These are phyloP conservation scores for Entomortierella lignicola DNA, from an alignment of 192 early-diverging fungal genomes.

Conservation along the genomic window DNA sequence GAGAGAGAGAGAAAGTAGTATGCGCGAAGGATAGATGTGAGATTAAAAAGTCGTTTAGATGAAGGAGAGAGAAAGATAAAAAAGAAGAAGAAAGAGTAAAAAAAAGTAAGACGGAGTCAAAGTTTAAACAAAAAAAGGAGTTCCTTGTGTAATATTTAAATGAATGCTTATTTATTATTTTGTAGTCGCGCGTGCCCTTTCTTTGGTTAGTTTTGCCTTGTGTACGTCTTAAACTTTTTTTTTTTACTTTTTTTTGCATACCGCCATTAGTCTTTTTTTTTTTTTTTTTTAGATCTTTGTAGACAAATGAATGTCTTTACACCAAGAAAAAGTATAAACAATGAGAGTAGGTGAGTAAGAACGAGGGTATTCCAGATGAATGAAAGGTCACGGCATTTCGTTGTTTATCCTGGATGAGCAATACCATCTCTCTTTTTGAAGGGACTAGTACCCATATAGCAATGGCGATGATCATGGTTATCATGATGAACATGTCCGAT, in stretches of 20 bases:
- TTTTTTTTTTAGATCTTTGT: not conserved
- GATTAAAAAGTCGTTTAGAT: too few species aligned
- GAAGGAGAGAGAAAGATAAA: not conserved
- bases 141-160: not conserved
- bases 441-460: too few species aligned
- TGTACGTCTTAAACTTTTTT: constrained; percentile 9
- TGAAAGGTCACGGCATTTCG: too few species aligned
- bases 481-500: constrained; percentile 6
- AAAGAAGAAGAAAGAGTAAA: constrained; percentile 10
- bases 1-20: not conserved
- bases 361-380: too few species aligned
- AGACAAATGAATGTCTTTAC: not conserved
- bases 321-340: not conserved
- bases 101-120: not conserved
- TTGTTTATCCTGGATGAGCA: too few species aligned
- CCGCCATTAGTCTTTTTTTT: not conserved
- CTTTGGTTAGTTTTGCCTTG: not conserved
- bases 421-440: too few species aligned
- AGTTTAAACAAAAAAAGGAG: not conserved
- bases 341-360: too few species aligned
- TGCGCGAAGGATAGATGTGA: constrained; percentile 1
- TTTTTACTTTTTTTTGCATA: not conserved
- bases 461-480: too few species aligned
- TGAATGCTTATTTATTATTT: too few species aligned
- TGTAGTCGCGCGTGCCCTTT: not conserved